Base-by-base conservation (phyloP, 139 green algal species). In the Micractinium sp. region DNA sequence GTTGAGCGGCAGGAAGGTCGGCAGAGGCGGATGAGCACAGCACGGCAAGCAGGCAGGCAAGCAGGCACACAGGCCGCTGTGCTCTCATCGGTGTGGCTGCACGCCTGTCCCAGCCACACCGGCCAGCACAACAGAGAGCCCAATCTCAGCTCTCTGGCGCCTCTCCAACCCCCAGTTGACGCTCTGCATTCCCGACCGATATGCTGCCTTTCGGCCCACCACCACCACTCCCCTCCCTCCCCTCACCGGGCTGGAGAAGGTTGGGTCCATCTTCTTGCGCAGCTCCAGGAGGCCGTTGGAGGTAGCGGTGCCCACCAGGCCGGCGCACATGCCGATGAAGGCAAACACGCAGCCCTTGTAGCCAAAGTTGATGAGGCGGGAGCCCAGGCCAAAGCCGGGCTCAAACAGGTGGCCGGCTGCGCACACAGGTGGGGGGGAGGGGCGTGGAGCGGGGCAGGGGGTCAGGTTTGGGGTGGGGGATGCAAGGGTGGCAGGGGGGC, bases 381-480 rank as follows among this genome's bases (percentile, higher is more conserved):
- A 80, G 13, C 47, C 85, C 16, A 95, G 41, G 3, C 88, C 67
- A 86, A 94, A 99, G 39, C 97, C 97, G 2, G 91, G 86, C 92
- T 99, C 91, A 92, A 99, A 99, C 94, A 98, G 97, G 93, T 99
- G 97, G 73, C 96, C 97, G 22, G 94, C 93, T 94, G 93, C 33
- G 56, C 14, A 47, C 38, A 33, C 20, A 19, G 38, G 47, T 5
- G 81, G 31, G 35, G 20, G 67, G 35, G n/a, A 33, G 20, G 74
- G 31, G 15, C 12, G 56, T n/a, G 36, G 12, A 60, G 56, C 12
- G 2, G 56, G 56, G 29, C 25, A 81, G 20, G 25, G 36, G 22
- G 31, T 56, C 15, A 15, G n/a, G 3, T 0, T 60, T 35, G 12
- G 23, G n/a, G 14, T 41, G n/a, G 27, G n/a, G n/a, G n/a, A n/a